Evolutionary conservation across 768 basidiomycete species (phyloP).

Genomic region (Trametes meyenii): DNA sequence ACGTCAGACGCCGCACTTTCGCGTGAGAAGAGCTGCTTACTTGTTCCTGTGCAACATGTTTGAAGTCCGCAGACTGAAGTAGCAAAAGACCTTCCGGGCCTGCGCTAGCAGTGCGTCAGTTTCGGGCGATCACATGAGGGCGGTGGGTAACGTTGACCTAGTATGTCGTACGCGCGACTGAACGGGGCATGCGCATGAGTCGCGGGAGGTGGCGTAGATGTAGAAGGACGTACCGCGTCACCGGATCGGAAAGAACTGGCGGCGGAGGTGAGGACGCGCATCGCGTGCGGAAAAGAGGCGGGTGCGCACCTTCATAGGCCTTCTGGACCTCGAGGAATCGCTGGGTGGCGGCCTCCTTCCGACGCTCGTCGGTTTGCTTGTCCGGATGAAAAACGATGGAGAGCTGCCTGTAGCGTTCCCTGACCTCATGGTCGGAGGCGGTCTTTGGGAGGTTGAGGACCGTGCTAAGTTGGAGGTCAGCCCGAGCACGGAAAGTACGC

Average conservation of each 20-base stretch:
- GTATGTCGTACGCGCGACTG: slow-evolving; percentile 74
- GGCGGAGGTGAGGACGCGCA: slow-evolving; percentile 1
- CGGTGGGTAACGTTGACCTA: slow-evolving; percentile 48
- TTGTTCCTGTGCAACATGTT: slow-evolving; percentile 14
- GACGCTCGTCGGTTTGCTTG: slow-evolving; percentile 64
- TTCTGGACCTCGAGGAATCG: slow-evolving; percentile 79
- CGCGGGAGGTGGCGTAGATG: slow-evolving; percentile 10
- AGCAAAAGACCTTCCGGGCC: slow-evolving; percentile 28
- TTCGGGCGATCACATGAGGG: neutral
- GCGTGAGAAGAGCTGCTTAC: slow-evolving; percentile 7
- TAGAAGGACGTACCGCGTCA: slow-evolving; percentile 53
- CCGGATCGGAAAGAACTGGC: slow-evolving; percentile 68
- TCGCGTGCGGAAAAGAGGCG: slow-evolving; percentile 2
- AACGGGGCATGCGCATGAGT: slow-evolving; percentile 8
- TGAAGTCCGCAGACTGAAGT: slow-evolving; percentile 19
- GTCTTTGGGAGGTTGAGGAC: slow-evolving; percentile 70
- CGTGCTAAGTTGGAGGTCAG: slow-evolving; percentile 43
- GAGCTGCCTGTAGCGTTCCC: slow-evolving; percentile 70
- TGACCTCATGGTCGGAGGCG: slow-evolving; percentile 69
- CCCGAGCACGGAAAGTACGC: neutral
- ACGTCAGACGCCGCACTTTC: slow-evolving; percentile 8
- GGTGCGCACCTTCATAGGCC: slow-evolving; percentile 71
- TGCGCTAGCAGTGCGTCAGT: slow-evolving; percentile 20
- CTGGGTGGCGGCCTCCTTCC: slow-evolving; percentile 60
- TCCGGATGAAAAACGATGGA: slow-evolving; percentile 87